Base-by-base conservation (phyloP, 768 basidiomycete species). In the Lactarius vividus region DNA sequence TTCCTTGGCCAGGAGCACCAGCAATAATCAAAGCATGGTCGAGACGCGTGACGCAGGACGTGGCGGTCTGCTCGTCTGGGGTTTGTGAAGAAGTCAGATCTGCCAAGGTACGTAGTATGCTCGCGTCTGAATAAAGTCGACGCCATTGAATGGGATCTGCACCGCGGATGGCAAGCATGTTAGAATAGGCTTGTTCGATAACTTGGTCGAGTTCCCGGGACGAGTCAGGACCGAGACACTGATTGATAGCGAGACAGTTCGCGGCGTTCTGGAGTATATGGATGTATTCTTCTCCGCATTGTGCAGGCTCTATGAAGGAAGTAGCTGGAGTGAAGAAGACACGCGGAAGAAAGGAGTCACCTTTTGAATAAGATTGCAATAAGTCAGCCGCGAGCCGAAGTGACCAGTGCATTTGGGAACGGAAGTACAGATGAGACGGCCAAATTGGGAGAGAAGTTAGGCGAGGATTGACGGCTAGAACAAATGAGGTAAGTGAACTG, bases 21-120 rank as follows among this genome's bases (percentile, higher is more conserved):
- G 94, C 88, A 58, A 96, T 81, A 67, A 98, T 87, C 68, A 98
- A 87, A 1, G 89, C 88, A 69, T 80, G 82, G 73, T 99, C 97
- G 29, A 98, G 77, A 16, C 80, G 76, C 6, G 79, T 77, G 44
- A 98, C 82, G 28, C 83, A 79, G 54, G 79, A 79, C 66, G 79
- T 67, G 13, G 76, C 78, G 3, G 71, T 69, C 10, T 69, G 55
- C n/a, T 72, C 71, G 58, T 69, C 64, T 10, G 13, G 29, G 3
- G 66, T 65, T 1, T 57, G 35, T 20, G 63, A 61, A 3, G 72
- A 69, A 35, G 71, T 59, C 39, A 72, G 53, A 70, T 80, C 76
- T 37, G 77, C 72, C 70, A 89, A 76, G 5, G 80, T 79, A 66
- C 80, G 80, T 49, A 93, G 74, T 46, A 96, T 78, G 60, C 82